Evolutionary conservation across 2,329 filamentous ascomycete species (phyloP).

Genomic region (Verticillium klebahnii): DNA sequence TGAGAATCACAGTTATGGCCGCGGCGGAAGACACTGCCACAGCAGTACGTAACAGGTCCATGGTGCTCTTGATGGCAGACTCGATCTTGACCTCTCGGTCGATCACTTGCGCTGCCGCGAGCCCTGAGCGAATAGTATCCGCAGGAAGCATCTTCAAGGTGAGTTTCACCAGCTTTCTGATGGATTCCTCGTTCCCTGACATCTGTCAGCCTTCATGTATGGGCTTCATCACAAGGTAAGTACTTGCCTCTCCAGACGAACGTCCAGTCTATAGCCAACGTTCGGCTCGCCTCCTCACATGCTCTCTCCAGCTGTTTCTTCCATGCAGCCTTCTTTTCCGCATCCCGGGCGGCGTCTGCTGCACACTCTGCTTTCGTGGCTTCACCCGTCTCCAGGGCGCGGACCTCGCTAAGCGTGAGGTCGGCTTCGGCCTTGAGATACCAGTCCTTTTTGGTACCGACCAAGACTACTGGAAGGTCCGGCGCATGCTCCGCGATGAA

Average conservation of each 20-base stretch:
- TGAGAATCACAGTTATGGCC: slow-evolving; percentile 8
- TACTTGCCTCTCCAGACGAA: slow-evolving; percentile 7
- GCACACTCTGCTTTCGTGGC: slow-evolving; percentile 12
- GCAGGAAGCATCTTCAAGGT: neutral
- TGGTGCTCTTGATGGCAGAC: slow-evolving; percentile 7
- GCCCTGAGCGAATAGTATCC: neutral
- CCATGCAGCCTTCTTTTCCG: slow-evolving; percentile 10
- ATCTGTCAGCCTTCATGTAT: neutral
- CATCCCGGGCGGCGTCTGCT: slow-evolving; percentile 8
- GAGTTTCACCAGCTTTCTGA: slow-evolving; percentile 5
- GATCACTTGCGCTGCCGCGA: slow-evolving; percentile 7
- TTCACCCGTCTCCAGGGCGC: neutral
- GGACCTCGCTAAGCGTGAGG: slow-evolving; percentile 12
- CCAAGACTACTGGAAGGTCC: slow-evolving; percentile 17
- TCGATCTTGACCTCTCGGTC: slow-evolving; percentile 8
- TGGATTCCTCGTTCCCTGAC: slow-evolving; percentile 9
- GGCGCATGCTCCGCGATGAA: slow-evolving; percentile 14
- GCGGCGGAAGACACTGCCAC: neutral
- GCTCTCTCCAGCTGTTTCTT: slow-evolving; percentile 1
- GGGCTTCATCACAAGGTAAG: too few species aligned
- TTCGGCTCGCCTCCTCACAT: neutral
- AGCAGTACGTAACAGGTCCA: slow-evolving; percentile 8
- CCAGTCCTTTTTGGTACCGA: slow-evolving; percentile 21
- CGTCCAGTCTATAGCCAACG: neutral
- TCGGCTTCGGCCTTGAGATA: slow-evolving; percentile 16